phyloP scores from a whole-genome alignment of 306 rosid species.

The Castanopsis chinensis region DNA sequence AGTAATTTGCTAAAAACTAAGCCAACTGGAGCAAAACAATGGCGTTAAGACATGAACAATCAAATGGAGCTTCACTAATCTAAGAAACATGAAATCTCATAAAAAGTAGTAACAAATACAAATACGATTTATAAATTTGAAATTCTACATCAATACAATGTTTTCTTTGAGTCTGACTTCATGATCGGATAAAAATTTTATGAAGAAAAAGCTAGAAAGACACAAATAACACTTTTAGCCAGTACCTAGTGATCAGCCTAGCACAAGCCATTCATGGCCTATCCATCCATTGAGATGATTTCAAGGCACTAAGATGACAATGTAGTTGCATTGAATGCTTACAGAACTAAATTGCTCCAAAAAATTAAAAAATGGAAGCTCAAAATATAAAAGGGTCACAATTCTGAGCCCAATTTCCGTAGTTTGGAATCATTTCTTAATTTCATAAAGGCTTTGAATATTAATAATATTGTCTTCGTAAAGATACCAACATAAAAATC shows the following conservation, averaged over 20 bases:
- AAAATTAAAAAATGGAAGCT: background rate
- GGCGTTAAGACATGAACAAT: too few relatives aligned
- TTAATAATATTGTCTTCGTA: background rate
- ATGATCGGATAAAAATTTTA: too few relatives aligned
- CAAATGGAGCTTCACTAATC: too few relatives aligned
- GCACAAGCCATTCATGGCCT: background rate
- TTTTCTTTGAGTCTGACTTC: too few relatives aligned
- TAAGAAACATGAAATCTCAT: too few relatives aligned
- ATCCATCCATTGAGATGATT: background rate
- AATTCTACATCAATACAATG: too few relatives aligned
- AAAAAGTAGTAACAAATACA: too few relatives aligned
- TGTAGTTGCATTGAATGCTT: background rate
- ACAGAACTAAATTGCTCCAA: background rate
- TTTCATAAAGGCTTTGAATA: background rate
- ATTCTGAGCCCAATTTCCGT: background rate
- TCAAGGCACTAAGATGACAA: background rate
- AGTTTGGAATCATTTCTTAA: background rate
- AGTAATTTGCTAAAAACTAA: too few relatives aligned
- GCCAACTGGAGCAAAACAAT: too few relatives aligned
- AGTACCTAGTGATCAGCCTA: background rate
- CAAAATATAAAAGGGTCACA: background rate
- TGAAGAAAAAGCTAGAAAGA: background rate
- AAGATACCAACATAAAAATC: background rate
- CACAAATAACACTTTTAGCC: background rate
- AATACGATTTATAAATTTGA: too few relatives aligned